phyloP scores from a whole-genome alignment of 305 asterid species.

The Rubia tinctorum region DNA sequence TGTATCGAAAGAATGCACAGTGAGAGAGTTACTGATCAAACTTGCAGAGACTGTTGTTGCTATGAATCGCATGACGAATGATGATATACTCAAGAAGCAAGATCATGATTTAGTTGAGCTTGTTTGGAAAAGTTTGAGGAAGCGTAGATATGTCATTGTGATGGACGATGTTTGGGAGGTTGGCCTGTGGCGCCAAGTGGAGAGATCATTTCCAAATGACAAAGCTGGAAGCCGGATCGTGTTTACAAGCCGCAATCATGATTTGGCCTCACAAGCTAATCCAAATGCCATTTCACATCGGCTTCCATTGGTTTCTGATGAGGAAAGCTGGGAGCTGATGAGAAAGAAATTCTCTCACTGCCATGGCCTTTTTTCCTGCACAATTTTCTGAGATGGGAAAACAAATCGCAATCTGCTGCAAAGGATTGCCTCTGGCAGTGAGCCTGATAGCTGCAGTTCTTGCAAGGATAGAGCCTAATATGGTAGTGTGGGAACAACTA shows the following conservation, averaged over 20 bases:
- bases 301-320: neutral
- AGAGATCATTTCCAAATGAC: conserved; percentile 12
- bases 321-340: conserved; percentile 14
- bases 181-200: neutral
- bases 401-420: conserved; percentile 4
- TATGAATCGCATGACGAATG: neutral
- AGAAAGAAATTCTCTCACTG: neutral
- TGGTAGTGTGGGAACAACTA: neutral
- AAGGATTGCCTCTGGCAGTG: conserved; percentile 3
- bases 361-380: neutral
- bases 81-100: too few relatives aligned
- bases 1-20: conserved; percentile 9
- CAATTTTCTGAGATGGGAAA: neutral
- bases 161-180: conserved; percentile 20
- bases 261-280: neutral
- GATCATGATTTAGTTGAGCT: neutral
- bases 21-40: conserved; percentile 11
- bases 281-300: neutral
- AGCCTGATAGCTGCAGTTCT: neutral
- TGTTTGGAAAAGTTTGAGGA: neutral
- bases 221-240: neutral
- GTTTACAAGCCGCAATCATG: conserved; percentile 3
- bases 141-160: conserved; percentile 14
- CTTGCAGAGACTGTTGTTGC: neutral
- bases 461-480: neutral